A percentile compares a stretch with the other conserved stretches of the same genome.
These are phyloP conservation scores for Hypoxylon sp. DNA, from an alignment of 2,329 filamentous ascomycete genomes.

Conservation along the genomic window DNA sequence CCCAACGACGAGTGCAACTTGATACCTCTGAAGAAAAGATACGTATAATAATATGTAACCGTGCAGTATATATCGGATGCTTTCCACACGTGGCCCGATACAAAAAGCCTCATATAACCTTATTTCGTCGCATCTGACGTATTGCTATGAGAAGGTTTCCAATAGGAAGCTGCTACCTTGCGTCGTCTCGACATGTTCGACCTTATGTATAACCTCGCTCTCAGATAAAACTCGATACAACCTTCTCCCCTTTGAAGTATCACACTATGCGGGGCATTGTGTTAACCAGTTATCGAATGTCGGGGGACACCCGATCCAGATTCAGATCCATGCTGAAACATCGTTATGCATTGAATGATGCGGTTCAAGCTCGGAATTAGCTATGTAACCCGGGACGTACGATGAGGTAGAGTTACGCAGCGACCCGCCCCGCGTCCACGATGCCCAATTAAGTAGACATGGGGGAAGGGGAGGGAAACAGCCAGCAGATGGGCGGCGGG, in stretches of 20 bases:
- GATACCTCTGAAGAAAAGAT: too few relatives aligned
- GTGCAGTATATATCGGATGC: neutral
- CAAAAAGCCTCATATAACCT: neutral
- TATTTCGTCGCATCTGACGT: neutral
- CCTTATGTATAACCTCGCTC: neutral
- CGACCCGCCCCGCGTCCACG: slow-evolving; percentile 11
- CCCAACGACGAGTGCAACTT: neutral
- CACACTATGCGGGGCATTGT: neutral
- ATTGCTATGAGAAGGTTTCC: neutral
- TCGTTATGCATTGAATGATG: slow-evolving; percentile 10
- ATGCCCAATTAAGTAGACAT: slow-evolving; percentile 15
- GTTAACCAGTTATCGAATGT: neutral
- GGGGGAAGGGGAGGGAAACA: slow-evolving; percentile 13
- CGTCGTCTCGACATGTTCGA: neutral
- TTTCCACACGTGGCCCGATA: neutral
- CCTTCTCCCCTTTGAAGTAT: slow-evolving; percentile 1
- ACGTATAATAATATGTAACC: neutral
- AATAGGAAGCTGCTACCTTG: neutral
- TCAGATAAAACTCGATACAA: slow-evolving; percentile 1
- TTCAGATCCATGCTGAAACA: slow-evolving; percentile 9
- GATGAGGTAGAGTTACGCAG: slow-evolving; percentile 14
- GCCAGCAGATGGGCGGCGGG: slow-evolving; percentile 12
- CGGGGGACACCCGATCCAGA: too few relatives aligned
- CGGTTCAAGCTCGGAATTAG: slow-evolving; percentile 20
- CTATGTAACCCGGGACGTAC: slow-evolving; percentile 5